A percentile compares a stretch with the other conserved stretches of the same genome.
Conservation (phyloP, 1,139 yeast genomes). For the Blastobotrys serpentis region DNA sequence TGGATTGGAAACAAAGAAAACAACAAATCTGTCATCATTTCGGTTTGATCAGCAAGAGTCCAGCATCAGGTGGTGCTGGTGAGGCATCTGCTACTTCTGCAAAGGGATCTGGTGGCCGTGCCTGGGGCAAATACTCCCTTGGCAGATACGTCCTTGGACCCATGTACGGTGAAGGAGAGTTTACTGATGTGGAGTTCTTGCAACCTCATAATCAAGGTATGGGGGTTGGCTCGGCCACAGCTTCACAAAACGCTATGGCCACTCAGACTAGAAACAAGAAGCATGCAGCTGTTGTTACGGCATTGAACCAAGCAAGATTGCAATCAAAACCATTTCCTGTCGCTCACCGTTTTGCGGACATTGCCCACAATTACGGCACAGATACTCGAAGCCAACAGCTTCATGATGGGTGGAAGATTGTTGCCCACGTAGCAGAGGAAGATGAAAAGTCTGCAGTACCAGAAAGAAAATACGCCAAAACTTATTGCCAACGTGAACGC, state of each 20-base stretch:
- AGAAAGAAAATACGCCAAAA: conserved; percentile 50
- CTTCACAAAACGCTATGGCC: conserved; percentile 19
- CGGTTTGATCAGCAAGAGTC: conserved; percentile 44
- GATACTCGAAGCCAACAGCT: conserved; percentile 40
- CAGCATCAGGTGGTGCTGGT: conserved; percentile 10
- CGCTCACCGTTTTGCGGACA: conserved; percentile 53
- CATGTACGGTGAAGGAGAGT: conserved; percentile 33
- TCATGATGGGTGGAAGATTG: conserved; percentile 41
- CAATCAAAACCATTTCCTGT: conserved; percentile 50
- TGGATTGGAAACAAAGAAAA: conserved; percentile 82
- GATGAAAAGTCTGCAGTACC: conserved; percentile 32
- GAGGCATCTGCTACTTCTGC: conserved; percentile 5
- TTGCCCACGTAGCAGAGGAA: conserved; percentile 34
- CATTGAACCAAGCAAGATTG: conserved; percentile 68
- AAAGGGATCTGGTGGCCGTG: conserved; percentile 18
- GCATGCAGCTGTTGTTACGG: conserved; percentile 70
- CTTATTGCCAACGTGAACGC: conserved; percentile 33
- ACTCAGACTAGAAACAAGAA: conserved; percentile 40
- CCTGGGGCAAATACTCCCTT: conserved; percentile 37
- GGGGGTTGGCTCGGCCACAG: conserved; percentile 14
- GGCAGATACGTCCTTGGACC: conserved; percentile 42
- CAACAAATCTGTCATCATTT: conserved; percentile 69
- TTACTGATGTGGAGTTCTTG: conserved; percentile 34
- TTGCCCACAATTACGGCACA: conserved; percentile 34
- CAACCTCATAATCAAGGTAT: conserved; percentile 25